Base-by-base conservation (phyloP, 2,329 filamentous ascomycete genomes). In the Cordyceps tenuipes region DNA sequence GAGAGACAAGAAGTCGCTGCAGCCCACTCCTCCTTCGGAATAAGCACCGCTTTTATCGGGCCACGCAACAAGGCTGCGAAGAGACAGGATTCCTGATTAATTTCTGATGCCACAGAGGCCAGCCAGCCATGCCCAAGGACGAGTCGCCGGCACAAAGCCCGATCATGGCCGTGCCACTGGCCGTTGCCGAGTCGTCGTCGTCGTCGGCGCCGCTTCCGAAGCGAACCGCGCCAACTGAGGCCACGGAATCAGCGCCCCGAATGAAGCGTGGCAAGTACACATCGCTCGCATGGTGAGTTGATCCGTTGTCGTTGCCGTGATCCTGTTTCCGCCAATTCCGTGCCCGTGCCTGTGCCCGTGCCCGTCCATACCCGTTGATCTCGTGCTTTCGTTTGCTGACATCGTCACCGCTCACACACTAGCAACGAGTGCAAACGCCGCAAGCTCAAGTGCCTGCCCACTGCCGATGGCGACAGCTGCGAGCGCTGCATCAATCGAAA, bases 391-490 rank as follows among this genome's bases (percentile, higher is more conserved):
- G 17, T 34, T 13, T 43, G 36, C 19, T 52, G 49, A 29, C 19
- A 5, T 39, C 26, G 17, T 15, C 19, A 23, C 19, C 12, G 23
- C 23, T 3, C 23, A 23, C 23, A 15, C 15, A 21, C 10, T 36
- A 71, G 71, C 31, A 69, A 75, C 54, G 72, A 75, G 23, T 76
- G 74, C 63, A 75, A 75, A 61, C 73, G 71, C 44, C 64, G 72
- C 31, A 76, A 76, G 60, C 71, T 76, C 58, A 76, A 76, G 61
- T 76, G 75, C 63, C 65, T 72, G 43, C 68, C 68, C 1, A 61
- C 62, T 0, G 64, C 65, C 8, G 51, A 60, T 5, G 64, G 69
- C 29, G 61, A 61, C 0, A 63, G 57, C 21, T 74, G 72, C 47
- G 67, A 72, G 61, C 62, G 72, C 51, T 74, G 72, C 31, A 63